Percentiles rank a stretch among this genome's conserved stretches.
These are phyloP conservation scores for Fusarium ramigenum DNA, from an alignment of 2,329 filamentous ascomycete genomes.

Conservation along the genomic window DNA sequence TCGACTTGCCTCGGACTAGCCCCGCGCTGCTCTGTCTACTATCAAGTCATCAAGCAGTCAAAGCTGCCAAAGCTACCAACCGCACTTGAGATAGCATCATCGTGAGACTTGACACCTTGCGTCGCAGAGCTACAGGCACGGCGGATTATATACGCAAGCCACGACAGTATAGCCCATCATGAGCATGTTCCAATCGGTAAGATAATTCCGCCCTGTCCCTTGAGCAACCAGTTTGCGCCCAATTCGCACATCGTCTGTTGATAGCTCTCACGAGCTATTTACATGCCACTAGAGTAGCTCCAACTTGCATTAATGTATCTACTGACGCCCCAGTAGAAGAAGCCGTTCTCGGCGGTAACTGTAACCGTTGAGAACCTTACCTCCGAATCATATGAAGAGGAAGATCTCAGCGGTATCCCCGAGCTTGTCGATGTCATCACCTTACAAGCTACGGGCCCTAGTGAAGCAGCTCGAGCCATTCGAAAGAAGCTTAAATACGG, in stretches of 20 bases:
- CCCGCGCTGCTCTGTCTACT: constrained; percentile 6
- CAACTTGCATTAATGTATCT: not conserved
- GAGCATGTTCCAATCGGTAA: constrained; percentile 47
- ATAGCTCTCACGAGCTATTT: constrained; percentile 28
- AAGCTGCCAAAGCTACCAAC: constrained; percentile 10
- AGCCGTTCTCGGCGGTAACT: constrained; percentile 92
- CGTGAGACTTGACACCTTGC: not conserved
- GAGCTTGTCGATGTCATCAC: constrained; percentile 95
- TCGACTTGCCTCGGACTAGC: not conserved
- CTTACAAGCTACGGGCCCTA: constrained; percentile 85
- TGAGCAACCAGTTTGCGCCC: not conserved
- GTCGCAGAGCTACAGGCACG: not conserved
- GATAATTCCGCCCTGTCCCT: not conserved
- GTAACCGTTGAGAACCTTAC: constrained; percentile 92
- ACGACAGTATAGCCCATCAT: not conserved
- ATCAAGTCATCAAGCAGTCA: constrained; percentile 13
- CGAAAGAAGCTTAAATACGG: constrained; percentile 99
- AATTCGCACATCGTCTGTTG: not conserved
- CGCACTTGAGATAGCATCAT: constrained; percentile 32
- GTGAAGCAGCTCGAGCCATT: constrained; percentile 89
- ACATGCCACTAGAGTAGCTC: not conserved
- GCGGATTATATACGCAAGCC: too few species aligned
- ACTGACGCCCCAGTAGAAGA: constrained; percentile 53
- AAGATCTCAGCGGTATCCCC: constrained; percentile 90
- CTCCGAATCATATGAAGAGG: constrained; percentile 87